Base-by-base conservation (phyloP, 305 asterid species). In the Galium porrigens region DNA sequence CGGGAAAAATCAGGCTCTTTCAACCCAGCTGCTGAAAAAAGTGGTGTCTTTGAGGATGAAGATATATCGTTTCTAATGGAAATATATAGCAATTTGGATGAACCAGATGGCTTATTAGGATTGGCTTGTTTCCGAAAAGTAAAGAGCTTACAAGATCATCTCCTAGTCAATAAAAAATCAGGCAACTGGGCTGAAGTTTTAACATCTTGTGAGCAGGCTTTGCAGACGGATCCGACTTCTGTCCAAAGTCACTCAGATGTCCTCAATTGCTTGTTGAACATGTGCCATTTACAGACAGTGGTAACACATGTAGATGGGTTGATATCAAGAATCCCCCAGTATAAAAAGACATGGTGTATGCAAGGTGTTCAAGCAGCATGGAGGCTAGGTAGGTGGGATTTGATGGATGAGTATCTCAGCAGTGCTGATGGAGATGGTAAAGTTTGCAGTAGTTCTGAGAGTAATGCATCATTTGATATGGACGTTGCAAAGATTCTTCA, bases 351-450 rank as follows among this genome's bases (percentile, higher is more conserved):
- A 59, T 92, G 99, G 99, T 92, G 99, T 76, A 92, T 86, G 71
- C 99, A 89, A 77, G 99, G 99, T 72, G 88, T 89, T 82, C 99
- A 92, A 80, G 99, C 99, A 76, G 99, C 99, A 63, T 92, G 99
- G 99, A 89, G 99, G 83, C 99, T 92, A 71, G 95, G 99, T 30
- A 87, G 86, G 81, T 92, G 99, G 99, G 99, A 92, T 74, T 80
- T 92, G 87, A 89, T 87, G 96, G 87, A 78, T 72, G 99, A 92
- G 77, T 92, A 92, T 73, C 81, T 92, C 67, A 73, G 63, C 54
- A 91, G 95, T 66, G 92, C 95, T 79, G 88, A 87, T 73, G 94
- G 82, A 77, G 95, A 87, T 70, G 99, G 95, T 66, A 66, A 84
- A 76, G 82, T 85, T 42, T 85, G 83, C 82, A 92, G 94, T 83